phyloP scores from a whole-genome alignment of 768 basidiomycete species.

The Multifurca ochricompacta region DNA sequence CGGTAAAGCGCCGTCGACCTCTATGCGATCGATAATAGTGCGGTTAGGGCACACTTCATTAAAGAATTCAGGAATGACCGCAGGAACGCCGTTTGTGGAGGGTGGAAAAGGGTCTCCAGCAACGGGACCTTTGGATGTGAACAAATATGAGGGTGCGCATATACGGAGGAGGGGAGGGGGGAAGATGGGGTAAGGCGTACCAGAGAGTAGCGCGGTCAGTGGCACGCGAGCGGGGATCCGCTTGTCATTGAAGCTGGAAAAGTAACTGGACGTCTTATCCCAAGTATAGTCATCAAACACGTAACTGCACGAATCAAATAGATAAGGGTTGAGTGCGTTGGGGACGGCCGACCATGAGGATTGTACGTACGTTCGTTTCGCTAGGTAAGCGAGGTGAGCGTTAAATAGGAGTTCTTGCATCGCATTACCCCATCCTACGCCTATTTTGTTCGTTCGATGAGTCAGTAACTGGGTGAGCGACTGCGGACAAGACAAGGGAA shows the following conservation, averaged over 20 bases:
- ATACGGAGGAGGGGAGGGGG: background rate
- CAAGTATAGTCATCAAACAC: slow-evolving; percentile 58
- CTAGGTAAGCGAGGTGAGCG: slow-evolving; percentile 39
- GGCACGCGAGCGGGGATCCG: slow-evolving; percentile 48
- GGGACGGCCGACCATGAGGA: too few relatives aligned
- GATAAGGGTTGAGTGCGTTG: background rate
- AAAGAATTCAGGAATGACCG: slow-evolving; percentile 33
- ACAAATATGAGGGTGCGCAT: background rate
- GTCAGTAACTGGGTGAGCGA: too few relatives aligned
- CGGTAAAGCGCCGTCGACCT: slow-evolving; percentile 27
- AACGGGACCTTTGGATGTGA: slow-evolving; percentile 30
- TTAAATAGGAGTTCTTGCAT: slow-evolving; percentile 52
- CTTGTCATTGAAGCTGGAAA: slow-evolving; percentile 39
- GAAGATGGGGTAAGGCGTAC: too few relatives aligned
- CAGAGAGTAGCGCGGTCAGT: slow-evolving; percentile 44
- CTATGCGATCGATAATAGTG: slow-evolving; percentile 27
- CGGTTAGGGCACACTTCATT: slow-evolving; percentile 35
- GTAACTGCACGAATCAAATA: slow-evolving; percentile 24
- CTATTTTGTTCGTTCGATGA: too few relatives aligned
- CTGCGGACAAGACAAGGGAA: background rate
- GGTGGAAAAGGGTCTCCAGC: slow-evolving; percentile 34
- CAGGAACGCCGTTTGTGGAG: slow-evolving; percentile 28
- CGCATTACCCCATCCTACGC: slow-evolving; percentile 53
- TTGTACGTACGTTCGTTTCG: slow-evolving; percentile 41
- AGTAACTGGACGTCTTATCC: slow-evolving; percentile 34